Base-by-base conservation (phyloP, 2,329 filamentous ascomycete genomes). In the Aspergillus tanneri region DNA sequence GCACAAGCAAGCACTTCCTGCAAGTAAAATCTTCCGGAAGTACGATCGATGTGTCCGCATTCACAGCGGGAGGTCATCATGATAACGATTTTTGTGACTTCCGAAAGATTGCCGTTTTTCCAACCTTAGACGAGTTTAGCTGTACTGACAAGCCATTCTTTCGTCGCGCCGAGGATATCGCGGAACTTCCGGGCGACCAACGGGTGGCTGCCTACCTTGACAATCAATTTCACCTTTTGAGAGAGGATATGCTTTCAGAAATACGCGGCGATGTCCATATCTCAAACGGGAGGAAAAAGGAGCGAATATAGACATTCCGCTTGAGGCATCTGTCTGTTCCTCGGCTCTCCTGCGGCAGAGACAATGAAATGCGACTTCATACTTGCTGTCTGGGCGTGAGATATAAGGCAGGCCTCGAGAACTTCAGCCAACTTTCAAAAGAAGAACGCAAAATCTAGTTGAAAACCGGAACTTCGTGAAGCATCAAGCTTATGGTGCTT, bases 11-110 rank as follows among this genome's bases (percentile, higher is more conserved):
- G 34, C 65, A 76, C 39, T 49, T 67, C 10, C 46, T 76, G 1
- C 51, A 61, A 4, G 56, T 65, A 38, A 63, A 56, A 35, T 55
- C 57, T 4, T 57, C 58, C 8, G 48, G 36, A 8, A 5, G 21
- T 3, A 25, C 47, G 4, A 16, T 41, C n/a, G 7, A 43, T 3
- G 36, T 50, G 5, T 43, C 37, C 2, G 43, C 34, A 9, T 40
- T 39, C 28, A 54, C 46, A 1, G 77, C 85, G 0, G 87, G 87
- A 0, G 85, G 85, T 0, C 77, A 87, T 0, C 86, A 91, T 54
- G 84, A 90, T 63, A 91, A 91, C 45, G 87, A 90, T 56, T 79
- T n/a, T 79, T 59, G 70, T 59, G 75, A 88, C 53, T 84, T 84
- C 55, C 75, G 80, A 0, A 50, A 81, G 0, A 82, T 88, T 25